phyloP scores from a whole-genome alignment of 1,139 yeast genomes.

The Blastobotrys proliferans region DNA sequence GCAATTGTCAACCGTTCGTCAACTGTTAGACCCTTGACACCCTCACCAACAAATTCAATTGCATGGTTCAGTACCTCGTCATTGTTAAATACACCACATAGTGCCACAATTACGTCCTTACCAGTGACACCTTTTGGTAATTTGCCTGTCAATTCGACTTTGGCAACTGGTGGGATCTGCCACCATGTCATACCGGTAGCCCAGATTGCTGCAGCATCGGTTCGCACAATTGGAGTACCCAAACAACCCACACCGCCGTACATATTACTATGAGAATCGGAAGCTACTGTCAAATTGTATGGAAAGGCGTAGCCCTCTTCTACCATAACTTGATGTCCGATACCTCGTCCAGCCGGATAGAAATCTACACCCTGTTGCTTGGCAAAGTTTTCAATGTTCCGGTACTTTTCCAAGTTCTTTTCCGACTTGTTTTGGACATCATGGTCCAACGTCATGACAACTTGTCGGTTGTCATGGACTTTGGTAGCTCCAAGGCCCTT shows the following conservation, averaged over 20 bases:
- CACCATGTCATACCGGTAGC: constrained; percentile 99
- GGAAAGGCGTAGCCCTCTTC: constrained; percentile 99
- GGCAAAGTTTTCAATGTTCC: constrained; percentile 85
- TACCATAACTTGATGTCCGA: constrained; percentile 98
- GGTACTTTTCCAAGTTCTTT: constrained; percentile 80
- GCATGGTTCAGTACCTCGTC: constrained; percentile 98
- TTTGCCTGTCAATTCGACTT: constrained; percentile 77
- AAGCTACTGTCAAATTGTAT: constrained; percentile 85
- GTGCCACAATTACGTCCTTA: constrained; percentile 92
- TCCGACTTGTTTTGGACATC: constrained; percentile 93
- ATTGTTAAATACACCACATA: constrained; percentile 91
- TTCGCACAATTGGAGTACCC: constrained; percentile 96
- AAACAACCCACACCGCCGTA: constrained; percentile 95
- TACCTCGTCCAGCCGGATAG: constrained; percentile 98
- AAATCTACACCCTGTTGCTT: constrained; percentile 90
- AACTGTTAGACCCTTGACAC: constrained; percentile 65
- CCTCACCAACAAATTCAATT: constrained; percentile 91
- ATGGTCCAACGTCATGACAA: constrained; percentile 94
- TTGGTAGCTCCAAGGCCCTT: constrained; percentile 88
- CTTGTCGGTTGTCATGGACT: constrained; percentile 80
- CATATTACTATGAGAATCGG: constrained; percentile 96
- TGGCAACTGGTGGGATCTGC: constrained; percentile 99
- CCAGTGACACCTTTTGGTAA: constrained; percentile 89
- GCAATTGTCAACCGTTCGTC: constrained; percentile 96
- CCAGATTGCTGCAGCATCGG: constrained; percentile 99